Evolutionary conservation across 2,329 filamentous ascomycete species (phyloP), one percentile per base, ranked within the genome.

Genomic region (Colletotrichum godetiae): DNA sequence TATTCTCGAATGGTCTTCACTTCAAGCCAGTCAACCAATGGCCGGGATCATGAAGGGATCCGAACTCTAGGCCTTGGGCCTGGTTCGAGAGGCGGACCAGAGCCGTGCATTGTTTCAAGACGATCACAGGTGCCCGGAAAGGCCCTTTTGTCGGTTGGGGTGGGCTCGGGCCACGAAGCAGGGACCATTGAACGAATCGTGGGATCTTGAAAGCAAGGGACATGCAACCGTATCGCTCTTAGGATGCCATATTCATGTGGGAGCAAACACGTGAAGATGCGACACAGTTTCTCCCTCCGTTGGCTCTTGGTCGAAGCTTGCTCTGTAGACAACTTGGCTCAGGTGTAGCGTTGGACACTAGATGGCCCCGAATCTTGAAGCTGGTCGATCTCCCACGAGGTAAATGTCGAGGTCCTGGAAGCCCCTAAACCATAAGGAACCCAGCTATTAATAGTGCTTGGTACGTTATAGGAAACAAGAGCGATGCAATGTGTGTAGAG

Each of bases 1-100:
- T 29, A 27, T 61, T 73, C 71, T 66, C 60, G 60, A 70, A 58
- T 46, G 6, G 6, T 7, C 13, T n/a, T 8, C 4, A 27, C 49
- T 5, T 1, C 19, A 19, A 24, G 13, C 35, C 15, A 19, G 22
- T 31, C 24, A 7, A 24, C 29, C n/a, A 59, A 37, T 22, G 22
- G 29, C 42, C 10, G 29, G 42, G 29, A 53, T 10, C 4, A 27
- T 22, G 11, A n/a, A 5, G 22, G 8, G 22, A 42, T 6, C 42
- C 19, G 29, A 27, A n/a, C n/a, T 35, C 10, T 31, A 19, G 27
- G 27, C 46, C 27, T n/a, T 19, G 35, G 15, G 35, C 22, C 8
- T 67, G 5, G 67, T 65, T 37, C 53, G 53, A 69, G 15, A n/a
- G 6, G 52, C 11, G 15, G 15, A 5, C 13, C 19, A 35, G 33